Base-by-base conservation (phyloP, 1,284 basidiomycete genomes). In the Cryptococcus maquisensis region DNA sequence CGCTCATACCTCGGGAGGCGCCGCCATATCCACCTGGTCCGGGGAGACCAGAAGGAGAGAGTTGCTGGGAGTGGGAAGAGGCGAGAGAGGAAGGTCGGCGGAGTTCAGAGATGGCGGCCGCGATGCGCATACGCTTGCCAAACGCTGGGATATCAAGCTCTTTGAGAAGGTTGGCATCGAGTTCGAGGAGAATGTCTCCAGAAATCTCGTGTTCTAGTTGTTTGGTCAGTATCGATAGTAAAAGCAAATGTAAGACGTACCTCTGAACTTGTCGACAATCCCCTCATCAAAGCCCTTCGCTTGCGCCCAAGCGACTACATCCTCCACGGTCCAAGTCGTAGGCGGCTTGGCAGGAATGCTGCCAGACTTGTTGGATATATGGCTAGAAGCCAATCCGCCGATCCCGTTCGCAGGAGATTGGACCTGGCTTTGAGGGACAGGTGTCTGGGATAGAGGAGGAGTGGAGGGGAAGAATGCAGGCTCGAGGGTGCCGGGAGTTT, bases 81-180 rank as follows among this genome's bases (percentile, higher is more conserved):
- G 57, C 45, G 43, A 78, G 71, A 1, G 84, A 85, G 0, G 83
- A 81, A 0, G 87, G 86, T 2, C 84, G 82, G 24, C 85, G 84
- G 2, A 98, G 83, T 62, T 98, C 95, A 21, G 84, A 79, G 69
- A 99, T 97, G n/a, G 90, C 92, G 65, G 95, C 93, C 35, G 89
- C 86, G 52, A 99, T 92, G 50, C 92, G 86, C 71, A 91, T 83
- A 16, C 95, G 89, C 73, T 96, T 95, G 21, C 95, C 96, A 65
- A 96, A 97, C 2, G 93, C 91, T 59, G 83, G 79, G 60, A 98
- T 91, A 46, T 95, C 96, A 57, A 98, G 88, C 78, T 98, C 96
- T 78, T 98, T 98, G 66, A 98, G 85, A 18, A 96, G 81, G 65
- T 87, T 88, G 48, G 87, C 85, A 65, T 98, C 93, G 62, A 98